Percentiles rank a stretch among this genome's conserved stretches.
phyloP scores from a whole-genome alignment of 495 filamentous ascomycete genomes.

The Thozetella sp. region DNA sequence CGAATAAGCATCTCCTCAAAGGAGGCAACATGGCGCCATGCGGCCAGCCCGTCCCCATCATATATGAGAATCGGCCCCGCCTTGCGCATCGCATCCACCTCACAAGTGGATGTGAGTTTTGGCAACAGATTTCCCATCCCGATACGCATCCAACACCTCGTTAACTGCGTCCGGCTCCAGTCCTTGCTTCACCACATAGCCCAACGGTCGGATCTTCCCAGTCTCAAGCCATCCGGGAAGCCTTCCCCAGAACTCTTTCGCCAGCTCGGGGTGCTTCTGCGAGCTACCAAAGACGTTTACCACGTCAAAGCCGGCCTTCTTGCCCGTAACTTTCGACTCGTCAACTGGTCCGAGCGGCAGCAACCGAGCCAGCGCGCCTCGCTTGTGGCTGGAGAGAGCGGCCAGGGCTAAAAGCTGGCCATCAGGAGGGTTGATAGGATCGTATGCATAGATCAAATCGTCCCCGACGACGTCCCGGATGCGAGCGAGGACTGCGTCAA shows the following conservation, averaged over 20 bases:
- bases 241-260: slow-evolving; percentile 11
- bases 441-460: slow-evolving; percentile 24
- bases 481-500: slow-evolving; percentile 43
- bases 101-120: no score
- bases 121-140: no score
- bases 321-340: slow-evolving; percentile 1
- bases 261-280: slow-evolving; percentile 5
- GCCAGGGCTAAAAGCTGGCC: slow-evolving; percentile 2
- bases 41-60: no score
- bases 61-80: no score
- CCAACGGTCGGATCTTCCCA: slow-evolving; percentile 15
- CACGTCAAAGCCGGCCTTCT: slow-evolving; percentile 8
- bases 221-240: slow-evolving; percentile 13
- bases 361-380: slow-evolving; percentile 8
- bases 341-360: neutral
- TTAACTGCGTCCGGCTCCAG: no score
- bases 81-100: no score
- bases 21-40: no score
- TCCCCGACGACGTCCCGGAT: slow-evolving; percentile 15
- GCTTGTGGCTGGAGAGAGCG: slow-evolving; percentile 15
- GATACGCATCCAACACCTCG: no score
- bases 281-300: slow-evolving; percentile 3
- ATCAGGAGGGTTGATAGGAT: slow-evolving; percentile 26
- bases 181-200: no score
- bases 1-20: no score